Evolutionary conservation across 2,329 filamentous ascomycete genomes (phyloP).

Genomic region (Cercospora zeae-maydis): DNA sequence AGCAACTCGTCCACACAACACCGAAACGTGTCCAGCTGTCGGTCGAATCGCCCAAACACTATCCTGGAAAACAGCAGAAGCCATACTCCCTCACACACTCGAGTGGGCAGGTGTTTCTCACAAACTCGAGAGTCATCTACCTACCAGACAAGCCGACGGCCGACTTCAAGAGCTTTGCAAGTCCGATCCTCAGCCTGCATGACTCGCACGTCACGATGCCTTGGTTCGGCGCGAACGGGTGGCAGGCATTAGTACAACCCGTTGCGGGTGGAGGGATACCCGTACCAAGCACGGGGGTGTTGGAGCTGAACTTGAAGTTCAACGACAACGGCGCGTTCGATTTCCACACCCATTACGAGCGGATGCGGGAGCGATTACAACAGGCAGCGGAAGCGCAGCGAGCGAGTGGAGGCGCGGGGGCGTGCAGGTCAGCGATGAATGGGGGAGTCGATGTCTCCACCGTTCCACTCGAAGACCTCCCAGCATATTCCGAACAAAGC

Average conservation of each 20-base stretch:
- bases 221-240: slow-evolving; percentile 90
- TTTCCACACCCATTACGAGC: slow-evolving; percentile 77
- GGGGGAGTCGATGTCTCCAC: slow-evolving; percentile 56
- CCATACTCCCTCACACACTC: slow-evolving; percentile 32
- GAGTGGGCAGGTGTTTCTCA: slow-evolving; percentile 29
- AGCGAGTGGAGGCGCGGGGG: slow-evolving; percentile 35
- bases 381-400: slow-evolving; percentile 74
- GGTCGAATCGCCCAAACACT: slow-evolving; percentile 52
- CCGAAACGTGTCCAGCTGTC: slow-evolving; percentile 74
- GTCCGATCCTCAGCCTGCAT: slow-evolving; percentile 79
- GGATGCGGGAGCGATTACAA: slow-evolving; percentile 76
- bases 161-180: slow-evolving; percentile 79
- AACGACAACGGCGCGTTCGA: slow-evolving; percentile 94
- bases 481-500: slow-evolving; percentile 70
- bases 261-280: slow-evolving; percentile 82
- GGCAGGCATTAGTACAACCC: slow-evolving; percentile 75
- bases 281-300: slow-evolving; percentile 61
- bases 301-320: slow-evolving; percentile 84
- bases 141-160: slow-evolving; percentile 67
- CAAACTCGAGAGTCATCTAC: slow-evolving; percentile 69
- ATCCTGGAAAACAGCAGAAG: slow-evolving; percentile 58
- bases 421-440: slow-evolving; percentile 29
- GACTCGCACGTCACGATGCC: slow-evolving; percentile 84
- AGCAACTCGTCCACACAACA: slow-evolving; percentile 76
- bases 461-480: slow-evolving; percentile 80